A percentile compares a stretch with the other conserved stretches of the same genome.
phyloP scores from a whole-genome alignment of 371 early-diverging fungal species.

The Rhizopus arrhizus region DNA sequence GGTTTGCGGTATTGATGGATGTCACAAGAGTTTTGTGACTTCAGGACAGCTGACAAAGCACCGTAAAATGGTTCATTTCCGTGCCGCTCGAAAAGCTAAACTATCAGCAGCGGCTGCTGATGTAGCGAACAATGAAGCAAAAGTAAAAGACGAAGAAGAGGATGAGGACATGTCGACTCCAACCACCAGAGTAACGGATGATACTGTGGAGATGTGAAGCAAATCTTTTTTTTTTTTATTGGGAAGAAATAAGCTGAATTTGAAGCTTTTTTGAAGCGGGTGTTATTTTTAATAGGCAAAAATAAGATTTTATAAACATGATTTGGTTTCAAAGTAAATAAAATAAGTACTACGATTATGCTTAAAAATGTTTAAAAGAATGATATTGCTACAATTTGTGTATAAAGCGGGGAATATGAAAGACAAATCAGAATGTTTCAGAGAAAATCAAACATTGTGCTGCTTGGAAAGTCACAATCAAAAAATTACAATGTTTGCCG shows the following conservation, averaged over 20 bases:
- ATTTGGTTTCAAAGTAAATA: too few species aligned
- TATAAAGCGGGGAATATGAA: too few species aligned
- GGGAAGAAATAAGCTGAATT: too few species aligned
- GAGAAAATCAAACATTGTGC: neutral
- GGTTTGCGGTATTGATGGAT: slow-evolving; percentile 53
- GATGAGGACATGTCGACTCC: slow-evolving; percentile 16
- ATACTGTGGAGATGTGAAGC: neutral
- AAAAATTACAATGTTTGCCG: neutral
- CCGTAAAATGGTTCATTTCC: slow-evolving; percentile 59
- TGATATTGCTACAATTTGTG: too few species aligned
- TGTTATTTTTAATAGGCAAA: too few species aligned
- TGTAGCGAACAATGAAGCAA: slow-evolving; percentile 22
- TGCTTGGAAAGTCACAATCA: slow-evolving; percentile 1
- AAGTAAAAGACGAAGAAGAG: slow-evolving; percentile 1
- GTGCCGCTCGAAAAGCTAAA: slow-evolving; percentile 50
- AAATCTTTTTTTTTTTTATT: too few species aligned
- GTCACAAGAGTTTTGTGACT: slow-evolving; percentile 54
- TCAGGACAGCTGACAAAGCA: slow-evolving; percentile 54
- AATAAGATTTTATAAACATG: too few species aligned
- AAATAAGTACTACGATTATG: too few species aligned
- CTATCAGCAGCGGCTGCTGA: slow-evolving; percentile 45
- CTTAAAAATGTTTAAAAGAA: too few species aligned
- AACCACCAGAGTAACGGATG: neutral
- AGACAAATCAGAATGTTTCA: neutral
- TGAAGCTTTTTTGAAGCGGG: too few species aligned